These are phyloP conservation scores for Rhizopus sp. DNA, from an alignment of 371 early-diverging fungal genomes.

Conservation along the genomic window DNA sequence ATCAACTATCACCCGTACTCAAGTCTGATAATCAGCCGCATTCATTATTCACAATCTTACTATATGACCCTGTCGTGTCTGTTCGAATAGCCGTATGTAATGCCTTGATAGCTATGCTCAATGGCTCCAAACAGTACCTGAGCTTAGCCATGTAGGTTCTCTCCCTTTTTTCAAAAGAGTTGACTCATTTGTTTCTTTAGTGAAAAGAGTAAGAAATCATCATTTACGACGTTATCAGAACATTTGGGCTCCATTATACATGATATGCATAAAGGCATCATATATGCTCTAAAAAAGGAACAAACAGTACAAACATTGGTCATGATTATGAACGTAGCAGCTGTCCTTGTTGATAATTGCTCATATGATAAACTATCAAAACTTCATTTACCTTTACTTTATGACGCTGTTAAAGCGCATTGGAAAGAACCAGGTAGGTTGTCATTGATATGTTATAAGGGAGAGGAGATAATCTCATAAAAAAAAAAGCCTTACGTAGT, in stretches of 20 bases:
- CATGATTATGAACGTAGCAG: constrained; percentile 35
- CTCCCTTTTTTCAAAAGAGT: not conserved
- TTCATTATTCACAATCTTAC: constrained; percentile 48
- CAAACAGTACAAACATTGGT: constrained; percentile 27
- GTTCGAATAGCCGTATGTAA: constrained; percentile 60
- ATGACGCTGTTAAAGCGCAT: constrained; percentile 22
- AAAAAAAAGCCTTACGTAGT: constrained; percentile 20
- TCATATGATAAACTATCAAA: constrained; percentile 50
- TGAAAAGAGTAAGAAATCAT: constrained; percentile 32
- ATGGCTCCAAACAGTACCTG: constrained; percentile 63
- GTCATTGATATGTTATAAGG: not conserved
- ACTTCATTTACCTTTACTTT: constrained; percentile 38
- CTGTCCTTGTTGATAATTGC: constrained; percentile 42
- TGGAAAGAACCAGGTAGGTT: constrained; percentile 33
- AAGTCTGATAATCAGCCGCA: constrained; percentile 43
- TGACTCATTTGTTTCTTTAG: not conserved
- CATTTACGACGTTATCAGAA: constrained; percentile 52
- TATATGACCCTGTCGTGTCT: constrained; percentile 43
- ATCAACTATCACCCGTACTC: constrained; percentile 23
- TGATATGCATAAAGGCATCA: constrained; percentile 48
- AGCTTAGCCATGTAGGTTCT: constrained; percentile 56
- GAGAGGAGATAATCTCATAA: constrained; percentile 1
- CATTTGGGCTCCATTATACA: constrained; percentile 41
- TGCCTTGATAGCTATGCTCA: constrained; percentile 56
- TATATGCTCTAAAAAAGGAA: constrained; percentile 40